Conservation (phyloP, 352 stramenopile species). For the Phytophthora colocasiae region DNA sequence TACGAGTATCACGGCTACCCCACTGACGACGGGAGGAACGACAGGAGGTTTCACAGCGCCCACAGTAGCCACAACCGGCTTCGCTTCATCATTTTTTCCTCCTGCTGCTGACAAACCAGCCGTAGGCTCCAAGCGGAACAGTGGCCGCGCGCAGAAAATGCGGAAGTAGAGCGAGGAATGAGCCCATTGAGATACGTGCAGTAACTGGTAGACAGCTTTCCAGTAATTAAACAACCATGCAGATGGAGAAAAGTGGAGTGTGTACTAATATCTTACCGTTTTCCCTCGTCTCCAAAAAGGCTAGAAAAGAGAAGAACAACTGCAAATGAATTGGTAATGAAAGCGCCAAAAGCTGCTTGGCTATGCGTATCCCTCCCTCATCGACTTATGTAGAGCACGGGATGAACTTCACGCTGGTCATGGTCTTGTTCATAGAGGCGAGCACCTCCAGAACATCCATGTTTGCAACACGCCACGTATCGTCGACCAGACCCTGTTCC, state of each 20-base stretch:
- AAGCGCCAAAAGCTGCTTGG: conserved; percentile 28
- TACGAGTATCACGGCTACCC: conserved; percentile 31
- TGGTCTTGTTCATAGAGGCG: conserved; percentile 68
- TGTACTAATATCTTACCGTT: conserved; percentile 42
- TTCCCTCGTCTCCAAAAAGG: conserved; percentile 15
- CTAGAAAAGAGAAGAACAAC: conserved; percentile 34
- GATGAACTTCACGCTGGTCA: conserved; percentile 72
- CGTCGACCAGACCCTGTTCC: conserved; percentile 66
- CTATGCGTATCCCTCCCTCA: conserved; percentile 24
- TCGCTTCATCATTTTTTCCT: conserved; percentile 66
- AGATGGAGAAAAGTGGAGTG: conserved; percentile 26
- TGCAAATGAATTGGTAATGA: conserved; percentile 43
- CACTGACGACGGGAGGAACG: conserved; percentile 11
- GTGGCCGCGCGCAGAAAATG: conserved; percentile 56
- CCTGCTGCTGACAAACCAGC: conserved; percentile 22
- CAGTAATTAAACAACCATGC: conserved; percentile 26
- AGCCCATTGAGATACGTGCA: no score
- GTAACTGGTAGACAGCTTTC: conserved; percentile 5
- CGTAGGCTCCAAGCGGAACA: conserved; percentile 41
- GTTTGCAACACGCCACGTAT: conserved; percentile 77
- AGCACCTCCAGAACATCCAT: conserved; percentile 69
- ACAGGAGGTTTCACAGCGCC: conserved; percentile 43
- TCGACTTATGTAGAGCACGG: conserved; percentile 54
- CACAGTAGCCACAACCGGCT: conserved; percentile 46
- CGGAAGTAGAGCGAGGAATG: conserved; percentile 32